Conservation (phyloP, 1,284 basidiomycete species). For the Testicularia cyperi region DNA sequence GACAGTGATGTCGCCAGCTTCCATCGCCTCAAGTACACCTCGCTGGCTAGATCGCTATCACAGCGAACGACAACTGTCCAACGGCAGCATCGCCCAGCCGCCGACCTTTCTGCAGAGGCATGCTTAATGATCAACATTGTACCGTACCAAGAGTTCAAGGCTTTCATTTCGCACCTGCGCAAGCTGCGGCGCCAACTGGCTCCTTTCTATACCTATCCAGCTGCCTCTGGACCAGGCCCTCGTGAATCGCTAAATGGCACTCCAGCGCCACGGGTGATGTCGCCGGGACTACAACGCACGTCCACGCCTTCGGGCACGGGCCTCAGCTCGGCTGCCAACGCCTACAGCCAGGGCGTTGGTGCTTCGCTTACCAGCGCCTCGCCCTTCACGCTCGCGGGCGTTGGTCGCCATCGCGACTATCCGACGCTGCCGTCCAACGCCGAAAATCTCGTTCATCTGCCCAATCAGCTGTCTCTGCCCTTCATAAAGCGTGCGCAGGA, state of each 20-base stretch:
- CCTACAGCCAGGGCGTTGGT: slow-evolving; percentile 28
- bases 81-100: slow-evolving; percentile 15
- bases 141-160: slow-evolving; percentile 82
- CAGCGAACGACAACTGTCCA: slow-evolving; percentile 20
- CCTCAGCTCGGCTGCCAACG: slow-evolving; percentile 27
- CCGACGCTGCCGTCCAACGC: slow-evolving; percentile 61
- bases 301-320: slow-evolving; percentile 1
- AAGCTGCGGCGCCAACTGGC: slow-evolving; percentile 65
- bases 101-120: slow-evolving; percentile 17
- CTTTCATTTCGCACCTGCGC: slow-evolving; percentile 79
- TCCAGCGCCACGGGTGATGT: slow-evolving; percentile 28
- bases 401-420: slow-evolving; percentile 71
- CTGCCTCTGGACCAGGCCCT: slow-evolving; percentile 2
- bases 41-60: slow-evolving; percentile 22
- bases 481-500: slow-evolving; percentile 78
- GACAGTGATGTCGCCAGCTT: slow-evolving; percentile 35
- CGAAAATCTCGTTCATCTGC: slow-evolving; percentile 52
- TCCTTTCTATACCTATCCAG: slow-evolving; percentile 49
- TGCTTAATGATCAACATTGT: slow-evolving; percentile 59
- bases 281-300: slow-evolving; percentile 11
- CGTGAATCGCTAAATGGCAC: slow-evolving; percentile 14
- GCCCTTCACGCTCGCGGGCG: slow-evolving; percentile 61
- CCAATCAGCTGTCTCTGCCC: slow-evolving; percentile 67
- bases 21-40: slow-evolving; percentile 32
- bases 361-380: slow-evolving; percentile 9